phyloP scores from a whole-genome alignment of 139 green algal species.

The Chlorella sp. region DNA sequence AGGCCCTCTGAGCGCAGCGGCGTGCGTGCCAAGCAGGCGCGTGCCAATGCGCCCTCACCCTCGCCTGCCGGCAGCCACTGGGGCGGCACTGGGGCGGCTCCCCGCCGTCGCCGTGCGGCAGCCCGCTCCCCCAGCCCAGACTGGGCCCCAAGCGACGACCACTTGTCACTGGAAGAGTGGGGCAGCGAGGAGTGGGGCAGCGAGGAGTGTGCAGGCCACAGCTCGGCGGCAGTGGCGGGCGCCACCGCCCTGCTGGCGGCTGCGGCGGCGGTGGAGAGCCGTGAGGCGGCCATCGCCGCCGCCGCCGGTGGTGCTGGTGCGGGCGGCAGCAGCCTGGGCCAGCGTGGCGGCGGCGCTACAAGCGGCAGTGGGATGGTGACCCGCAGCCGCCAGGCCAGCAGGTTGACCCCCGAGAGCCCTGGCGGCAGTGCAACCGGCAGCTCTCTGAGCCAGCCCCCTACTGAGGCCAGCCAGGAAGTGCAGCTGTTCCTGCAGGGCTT shows the following conservation, averaged over 20 bases:
- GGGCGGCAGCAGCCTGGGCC: neutral
- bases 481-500: neutral
- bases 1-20: too few species aligned
- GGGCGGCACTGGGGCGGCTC: too few species aligned
- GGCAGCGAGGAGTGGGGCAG: too few species aligned
- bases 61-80: too few species aligned
- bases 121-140: neutral
- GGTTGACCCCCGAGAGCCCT: too few species aligned
- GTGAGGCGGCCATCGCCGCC: neutral
- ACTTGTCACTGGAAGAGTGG: too few species aligned
- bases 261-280: neutral
- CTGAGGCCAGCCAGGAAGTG: neutral
- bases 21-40: too few species aligned
- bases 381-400: neutral
- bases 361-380: neutral
- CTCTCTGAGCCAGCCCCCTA: neutral
- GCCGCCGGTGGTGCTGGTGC: neutral
- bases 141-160: too few species aligned
- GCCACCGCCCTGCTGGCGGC: neutral
- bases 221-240: neutral
- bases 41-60: too few species aligned
- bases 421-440: neutral
- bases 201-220: neutral
- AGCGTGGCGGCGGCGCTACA: too few species aligned
- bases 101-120: too few species aligned